Conservation (phyloP, 306 rosid species). For the Cucumis sativus region Cucumber_9930_V3 NC_026657.2:27949501-27950000, state of each 20-base stretch:
- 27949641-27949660: conserved; percentile 88
- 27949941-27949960: conserved; percentile 98
- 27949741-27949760: neutral
- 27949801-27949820: conserved; percentile 86
- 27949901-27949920: conserved; percentile 56
- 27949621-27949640: conserved; percentile 84
- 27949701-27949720: conserved; percentile 46
- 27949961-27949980: conserved; percentile 93
- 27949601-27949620: conserved; percentile 41
- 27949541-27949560: conserved; percentile 52
- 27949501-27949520: conserved; percentile 79
- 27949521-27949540: conserved; percentile 91
- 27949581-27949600: conserved; percentile 71
- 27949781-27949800: conserved; percentile 48
- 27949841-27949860: conserved; percentile 88
- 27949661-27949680: conserved; percentile 76
- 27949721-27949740: neutral
- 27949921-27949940: conserved; percentile 81
- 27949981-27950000: conserved; percentile 93
- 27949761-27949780: neutral
- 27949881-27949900: conserved; percentile 51
- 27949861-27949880: conserved; percentile 83
- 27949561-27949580: conserved; percentile 68
- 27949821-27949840: conserved; percentile 83
- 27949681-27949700: conserved; percentile 88